A percentile compares a stretch with the other conserved stretches of the same genome.
Conservation (phyloP, 495 filamentous ascomycete genomes). For the Venustampulla echinocandica region DNA sequence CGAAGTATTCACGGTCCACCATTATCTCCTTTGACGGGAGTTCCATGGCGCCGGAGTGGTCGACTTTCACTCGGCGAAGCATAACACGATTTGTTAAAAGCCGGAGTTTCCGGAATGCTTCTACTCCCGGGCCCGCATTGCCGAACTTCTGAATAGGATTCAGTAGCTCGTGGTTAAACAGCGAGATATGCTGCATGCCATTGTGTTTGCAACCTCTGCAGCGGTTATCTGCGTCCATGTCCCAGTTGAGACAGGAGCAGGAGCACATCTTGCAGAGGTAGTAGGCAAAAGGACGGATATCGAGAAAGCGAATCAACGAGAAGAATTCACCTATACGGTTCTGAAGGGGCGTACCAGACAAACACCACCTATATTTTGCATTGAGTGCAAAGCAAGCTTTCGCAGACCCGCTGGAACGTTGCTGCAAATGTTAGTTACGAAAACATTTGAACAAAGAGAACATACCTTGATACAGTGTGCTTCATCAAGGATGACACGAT, state of each 20-base stretch:
- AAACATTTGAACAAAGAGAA: constrained; percentile 16
- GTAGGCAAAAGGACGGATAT: constrained; percentile 77
- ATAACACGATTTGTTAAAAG: constrained; percentile 85
- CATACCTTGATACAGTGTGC: constrained; percentile 81
- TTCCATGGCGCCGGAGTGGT: constrained; percentile 88
- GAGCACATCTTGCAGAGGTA: constrained; percentile 84
- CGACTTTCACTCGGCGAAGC: constrained; percentile 84
- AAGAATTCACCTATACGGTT: constrained; percentile 98
- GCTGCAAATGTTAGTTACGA: constrained; percentile 23
- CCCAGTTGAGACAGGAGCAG: constrained; percentile 80
- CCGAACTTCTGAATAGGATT: constrained; percentile 62
- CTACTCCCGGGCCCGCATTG: constrained; percentile 44
- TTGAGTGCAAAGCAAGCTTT: constrained; percentile 87
- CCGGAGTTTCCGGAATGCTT: constrained; percentile 71
- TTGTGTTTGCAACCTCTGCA: constrained; percentile 58
- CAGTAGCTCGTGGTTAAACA: constrained; percentile 92
- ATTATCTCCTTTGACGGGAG: constrained; percentile 89
- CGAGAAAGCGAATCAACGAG: constrained; percentile 83
- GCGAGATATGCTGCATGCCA: constrained; percentile 78
- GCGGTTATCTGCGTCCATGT: constrained; percentile 53
- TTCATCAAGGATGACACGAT: constrained; percentile 90
- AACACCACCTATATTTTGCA: constrained; percentile 83
- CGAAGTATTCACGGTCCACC: constrained; percentile 88
- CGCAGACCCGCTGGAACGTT: constrained; percentile 78
- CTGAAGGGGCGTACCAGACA: constrained; percentile 89